A percentile compares a stretch with the other conserved stretches of the same genome.
These are phyloP conservation scores for Cladosporium sp. DNA, from an alignment of 2,329 filamentous ascomycete species.

Conservation along the genomic window DNA sequence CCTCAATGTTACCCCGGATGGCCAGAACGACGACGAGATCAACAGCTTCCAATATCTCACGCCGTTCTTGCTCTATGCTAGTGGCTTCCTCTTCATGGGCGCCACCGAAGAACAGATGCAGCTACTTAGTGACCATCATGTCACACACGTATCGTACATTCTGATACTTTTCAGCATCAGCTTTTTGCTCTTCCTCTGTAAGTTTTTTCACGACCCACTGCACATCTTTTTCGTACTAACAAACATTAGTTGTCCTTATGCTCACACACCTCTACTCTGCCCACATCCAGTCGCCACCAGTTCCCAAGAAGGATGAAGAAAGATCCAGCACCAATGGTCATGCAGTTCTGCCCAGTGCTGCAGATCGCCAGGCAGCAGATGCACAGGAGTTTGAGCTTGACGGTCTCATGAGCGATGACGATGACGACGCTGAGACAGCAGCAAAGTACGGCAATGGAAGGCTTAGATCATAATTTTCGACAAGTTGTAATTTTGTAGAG, in stretches of 20 bases:
- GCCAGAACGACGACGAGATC: slow-evolving; percentile 33
- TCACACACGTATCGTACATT: slow-evolving; percentile 89
- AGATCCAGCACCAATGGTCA: slow-evolving; percentile 40
- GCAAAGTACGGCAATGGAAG: slow-evolving; percentile 9
- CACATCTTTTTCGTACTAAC: slow-evolving; percentile 1
- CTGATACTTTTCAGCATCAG: slow-evolving; percentile 87
- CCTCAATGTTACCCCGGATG: slow-evolving; percentile 22
- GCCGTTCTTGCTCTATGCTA: slow-evolving; percentile 68
- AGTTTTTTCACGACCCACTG: slow-evolving; percentile 27
- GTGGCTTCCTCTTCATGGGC: slow-evolving; percentile 95
- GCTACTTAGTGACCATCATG: slow-evolving; percentile 65
- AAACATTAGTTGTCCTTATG: slow-evolving; percentile 66
- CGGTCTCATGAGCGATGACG: slow-evolving; percentile 83
- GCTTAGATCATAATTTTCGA: background rate
- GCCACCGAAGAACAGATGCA: slow-evolving; percentile 95
- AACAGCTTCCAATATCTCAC: slow-evolving; percentile 49
- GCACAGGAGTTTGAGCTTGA: slow-evolving; percentile 93
- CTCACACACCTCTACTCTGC: slow-evolving; percentile 80
- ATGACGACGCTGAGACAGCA: slow-evolving; percentile 56
- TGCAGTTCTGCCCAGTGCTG: slow-evolving; percentile 34
- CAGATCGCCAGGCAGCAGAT: slow-evolving; percentile 63
- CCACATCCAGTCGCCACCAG: slow-evolving; percentile 43
- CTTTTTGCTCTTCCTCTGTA: slow-evolving; percentile 84
- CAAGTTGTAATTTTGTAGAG: background rate
- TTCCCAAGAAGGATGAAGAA: slow-evolving; percentile 30